Conservation (phyloP, 257 asterid genomes). For the Coffea eugenioides region DNA sequence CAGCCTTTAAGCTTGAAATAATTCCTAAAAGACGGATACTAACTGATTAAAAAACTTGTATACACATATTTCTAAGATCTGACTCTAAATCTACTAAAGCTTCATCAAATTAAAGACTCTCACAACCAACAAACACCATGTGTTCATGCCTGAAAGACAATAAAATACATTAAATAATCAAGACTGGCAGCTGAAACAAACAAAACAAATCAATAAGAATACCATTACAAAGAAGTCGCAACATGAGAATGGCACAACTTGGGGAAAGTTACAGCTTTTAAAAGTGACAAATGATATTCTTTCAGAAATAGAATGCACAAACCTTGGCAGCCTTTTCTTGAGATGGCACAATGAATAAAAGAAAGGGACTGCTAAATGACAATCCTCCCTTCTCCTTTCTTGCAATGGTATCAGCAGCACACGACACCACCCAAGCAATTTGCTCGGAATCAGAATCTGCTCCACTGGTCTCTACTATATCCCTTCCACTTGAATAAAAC, state of each 20-base stretch:
- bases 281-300: neutral
- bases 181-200: neutral
- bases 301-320: conserved; percentile 14
- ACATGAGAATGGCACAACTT: neutral
- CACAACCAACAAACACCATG: neutral
- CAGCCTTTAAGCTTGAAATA: too few relatives aligned
- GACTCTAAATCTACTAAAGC: neutral
- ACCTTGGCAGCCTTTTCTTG: conserved; percentile 82
- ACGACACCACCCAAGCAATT: conserved; percentile 87
- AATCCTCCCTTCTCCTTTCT: conserved; percentile 71
- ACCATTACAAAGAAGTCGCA: neutral
- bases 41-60: neutral
- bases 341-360: conserved; percentile 75
- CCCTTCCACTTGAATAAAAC: conserved; percentile 53
- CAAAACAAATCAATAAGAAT: neutral
- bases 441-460: conserved; percentile 50
- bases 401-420: conserved; percentile 73
- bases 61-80: neutral
- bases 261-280: neutral
- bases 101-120: neutral
- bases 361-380: conserved; percentile 60
- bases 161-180: neutral
- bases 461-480: conserved; percentile 60
- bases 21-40: neutral
- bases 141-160: neutral